Percentiles rank a stretch among this genome's conserved stretches.
Conservation (phyloP, 352 stramenopile genomes). For the Phytophthora vignae region DNA sequence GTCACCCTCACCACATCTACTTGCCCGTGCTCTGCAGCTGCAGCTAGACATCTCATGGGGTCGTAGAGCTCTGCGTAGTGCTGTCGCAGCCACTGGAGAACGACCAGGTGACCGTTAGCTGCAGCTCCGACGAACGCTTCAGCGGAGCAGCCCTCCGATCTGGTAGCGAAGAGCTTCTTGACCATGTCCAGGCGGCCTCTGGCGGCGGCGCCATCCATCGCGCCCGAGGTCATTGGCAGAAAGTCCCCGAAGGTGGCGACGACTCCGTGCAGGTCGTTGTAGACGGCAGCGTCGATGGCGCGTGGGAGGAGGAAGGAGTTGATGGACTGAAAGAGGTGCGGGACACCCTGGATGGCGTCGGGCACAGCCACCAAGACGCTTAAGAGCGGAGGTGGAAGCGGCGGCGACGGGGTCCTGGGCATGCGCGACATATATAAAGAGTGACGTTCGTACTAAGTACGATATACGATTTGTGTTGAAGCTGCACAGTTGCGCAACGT, state of each 20-base stretch:
- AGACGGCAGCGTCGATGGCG: conserved; percentile 19
- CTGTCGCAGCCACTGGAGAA: conserved; percentile 3
- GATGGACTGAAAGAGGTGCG: neutral
- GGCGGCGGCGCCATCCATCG: conserved; percentile 21
- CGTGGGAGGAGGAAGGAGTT: conserved; percentile 1
- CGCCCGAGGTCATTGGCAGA: conserved; percentile 1
- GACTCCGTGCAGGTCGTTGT: conserved; percentile 6
- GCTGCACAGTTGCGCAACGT: too few relatives aligned
- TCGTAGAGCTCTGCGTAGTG: neutral
- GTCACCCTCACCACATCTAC: neutral
- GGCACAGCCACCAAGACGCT: neutral
- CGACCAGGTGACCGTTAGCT: conserved; percentile 3
- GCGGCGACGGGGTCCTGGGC: too few relatives aligned
- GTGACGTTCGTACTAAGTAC: neutral
- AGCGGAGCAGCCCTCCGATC: conserved; percentile 16
- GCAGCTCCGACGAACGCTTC: conserved; percentile 2
- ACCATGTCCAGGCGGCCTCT: conserved; percentile 5
- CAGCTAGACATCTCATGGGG: neutral
- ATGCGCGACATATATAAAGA: neutral
- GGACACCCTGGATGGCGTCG: neutral
- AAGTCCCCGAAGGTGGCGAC: conserved; percentile 1
- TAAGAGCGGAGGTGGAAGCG: neutral
- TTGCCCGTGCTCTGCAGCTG: neutral
- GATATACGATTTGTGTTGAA: too few relatives aligned
- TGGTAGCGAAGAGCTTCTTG: neutral